These are phyloP conservation scores for Penstemon davidsonii DNA, from an alignment of 257 asterid species.

Conservation along the genomic window DNA sequence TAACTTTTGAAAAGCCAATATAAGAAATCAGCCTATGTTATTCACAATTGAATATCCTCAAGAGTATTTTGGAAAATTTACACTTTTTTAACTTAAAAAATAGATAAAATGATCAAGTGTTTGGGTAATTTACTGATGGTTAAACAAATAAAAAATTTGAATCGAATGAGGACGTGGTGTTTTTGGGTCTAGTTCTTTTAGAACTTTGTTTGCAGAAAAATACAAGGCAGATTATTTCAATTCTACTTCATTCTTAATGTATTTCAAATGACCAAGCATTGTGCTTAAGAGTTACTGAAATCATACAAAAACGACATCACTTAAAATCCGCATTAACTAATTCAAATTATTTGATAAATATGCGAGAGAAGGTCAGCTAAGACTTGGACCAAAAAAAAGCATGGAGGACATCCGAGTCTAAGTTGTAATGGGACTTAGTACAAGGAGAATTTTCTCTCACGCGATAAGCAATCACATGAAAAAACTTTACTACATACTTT, in stretches of 20 bases:
- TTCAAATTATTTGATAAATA: neutral
- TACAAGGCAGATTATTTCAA: neutral
- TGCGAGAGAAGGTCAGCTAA: no score
- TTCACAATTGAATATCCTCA: neutral
- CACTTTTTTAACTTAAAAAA: neutral
- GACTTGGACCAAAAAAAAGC: neutral
- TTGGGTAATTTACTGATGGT: neutral
- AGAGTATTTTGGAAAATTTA: neutral
- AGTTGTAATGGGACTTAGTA: neutral
- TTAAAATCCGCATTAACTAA: neutral
- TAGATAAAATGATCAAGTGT: neutral
- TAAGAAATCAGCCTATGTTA: constrained; percentile 8
- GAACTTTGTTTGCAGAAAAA: neutral
- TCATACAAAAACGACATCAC: constrained; percentile 7
- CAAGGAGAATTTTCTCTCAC: neutral
- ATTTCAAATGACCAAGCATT: neutral
- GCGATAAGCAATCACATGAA: neutral
- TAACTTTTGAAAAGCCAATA: neutral
- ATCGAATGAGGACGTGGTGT: neutral
- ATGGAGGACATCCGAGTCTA: neutral
- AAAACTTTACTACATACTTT: neutral
- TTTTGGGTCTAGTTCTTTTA: neutral
- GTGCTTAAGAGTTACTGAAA: neutral
- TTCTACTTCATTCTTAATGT: neutral
- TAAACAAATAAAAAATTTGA: neutral